Conservation (phyloP, 257 asterid species). For the Solanum appendiculatum region DNA sequence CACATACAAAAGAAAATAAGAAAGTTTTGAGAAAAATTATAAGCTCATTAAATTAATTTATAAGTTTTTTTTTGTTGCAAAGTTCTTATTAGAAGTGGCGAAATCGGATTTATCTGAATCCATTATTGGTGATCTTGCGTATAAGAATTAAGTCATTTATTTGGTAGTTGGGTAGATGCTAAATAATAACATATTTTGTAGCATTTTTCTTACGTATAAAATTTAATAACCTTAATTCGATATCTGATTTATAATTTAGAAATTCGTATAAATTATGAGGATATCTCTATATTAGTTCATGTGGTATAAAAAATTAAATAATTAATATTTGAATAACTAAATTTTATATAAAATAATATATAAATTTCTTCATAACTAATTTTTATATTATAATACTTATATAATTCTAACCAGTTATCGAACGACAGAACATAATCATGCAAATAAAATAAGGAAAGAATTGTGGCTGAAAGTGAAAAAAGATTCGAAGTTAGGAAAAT, state of each 20-base stretch:
- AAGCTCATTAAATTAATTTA: not conserved
- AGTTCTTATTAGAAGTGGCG: not conserved
- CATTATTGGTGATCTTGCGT: not conserved
- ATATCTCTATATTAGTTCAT: not conserved
- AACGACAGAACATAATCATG: not conserved
- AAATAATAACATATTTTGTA: not conserved
- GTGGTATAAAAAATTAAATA: not conserved
- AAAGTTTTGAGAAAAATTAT: not conserved
- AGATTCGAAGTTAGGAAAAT: slow-evolving; percentile 28
- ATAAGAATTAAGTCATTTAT: not conserved
- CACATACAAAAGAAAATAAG: not conserved
- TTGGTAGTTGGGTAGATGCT: no score
- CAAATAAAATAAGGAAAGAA: not conserved
- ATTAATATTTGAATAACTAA: not conserved
- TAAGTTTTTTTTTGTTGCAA: not conserved
- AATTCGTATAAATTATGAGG: not conserved
- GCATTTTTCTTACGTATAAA: not conserved
- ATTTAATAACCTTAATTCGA: not conserved
- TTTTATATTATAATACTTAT: not conserved
- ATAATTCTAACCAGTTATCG: not conserved
- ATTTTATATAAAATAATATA: not conserved
- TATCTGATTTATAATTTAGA: not conserved
- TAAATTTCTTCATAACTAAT: not conserved
- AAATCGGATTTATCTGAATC: not conserved
- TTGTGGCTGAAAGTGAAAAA: slow-evolving; percentile 4